A percentile compares a stretch with the other conserved stretches of the same genome.
These are phyloP conservation scores for Meredithiella fracta DNA, from an alignment of 2,329 filamentous ascomycete genomes.

Conservation along the genomic window DNA sequence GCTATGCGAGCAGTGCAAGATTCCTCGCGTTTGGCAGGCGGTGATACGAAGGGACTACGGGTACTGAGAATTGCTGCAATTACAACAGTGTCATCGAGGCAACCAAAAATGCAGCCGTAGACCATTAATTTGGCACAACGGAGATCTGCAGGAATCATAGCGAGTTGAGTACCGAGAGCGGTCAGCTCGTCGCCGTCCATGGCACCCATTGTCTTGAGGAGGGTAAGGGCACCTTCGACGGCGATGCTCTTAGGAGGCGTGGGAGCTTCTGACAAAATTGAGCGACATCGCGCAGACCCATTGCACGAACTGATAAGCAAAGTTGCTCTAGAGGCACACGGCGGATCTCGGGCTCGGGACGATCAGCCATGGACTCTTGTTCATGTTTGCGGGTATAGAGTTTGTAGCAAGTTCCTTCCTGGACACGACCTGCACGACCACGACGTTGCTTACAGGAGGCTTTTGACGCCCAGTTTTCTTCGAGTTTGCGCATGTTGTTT, in stretches of 20 bases:
- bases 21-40: slow-evolving; percentile 57
- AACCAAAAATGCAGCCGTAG: slow-evolving; percentile 85
- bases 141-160: slow-evolving; percentile 85
- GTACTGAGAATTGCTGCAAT: slow-evolving; percentile 88
- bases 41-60: slow-evolving; percentile 71
- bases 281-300: slow-evolving; percentile 73
- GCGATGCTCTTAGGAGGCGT: slow-evolving; percentile 76
- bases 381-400: slow-evolving; percentile 81
- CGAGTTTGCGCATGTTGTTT: slow-evolving; percentile 85
- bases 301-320: slow-evolving; percentile 84
- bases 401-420: slow-evolving; percentile 86
- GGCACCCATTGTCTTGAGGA: slow-evolving; percentile 74
- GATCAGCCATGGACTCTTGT: slow-evolving; percentile 58
- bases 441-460: slow-evolving; percentile 90
- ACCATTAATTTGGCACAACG: slow-evolving; percentile 90
- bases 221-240: slow-evolving; percentile 66
- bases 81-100: slow-evolving; percentile 71
- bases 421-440: slow-evolving; percentile 83
- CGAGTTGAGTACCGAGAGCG: slow-evolving; percentile 79
- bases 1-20: slow-evolving; percentile 57
- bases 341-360: slow-evolving; percentile 85
- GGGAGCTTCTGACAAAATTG: slow-evolving; percentile 69
- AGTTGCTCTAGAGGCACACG: slow-evolving; percentile 87
- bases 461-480: slow-evolving; percentile 87
- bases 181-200: slow-evolving; percentile 76